Conservation (phyloP, 129 eudicot genomes). For the Escallonia rubra region DNA sequence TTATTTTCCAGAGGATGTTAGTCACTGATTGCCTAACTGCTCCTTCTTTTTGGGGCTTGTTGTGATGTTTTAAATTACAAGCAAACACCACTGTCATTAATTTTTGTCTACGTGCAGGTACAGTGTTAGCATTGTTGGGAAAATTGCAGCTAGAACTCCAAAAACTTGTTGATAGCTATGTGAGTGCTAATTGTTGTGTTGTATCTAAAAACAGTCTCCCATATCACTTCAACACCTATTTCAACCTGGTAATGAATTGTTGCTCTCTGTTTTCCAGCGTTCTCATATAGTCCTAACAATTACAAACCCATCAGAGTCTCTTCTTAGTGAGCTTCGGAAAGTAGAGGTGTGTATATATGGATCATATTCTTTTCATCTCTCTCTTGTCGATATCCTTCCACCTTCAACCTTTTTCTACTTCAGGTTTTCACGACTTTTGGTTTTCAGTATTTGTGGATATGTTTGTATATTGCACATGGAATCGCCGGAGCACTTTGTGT, state of each 20-base stretch:
- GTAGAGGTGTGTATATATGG: constrained; percentile 69
- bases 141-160: constrained; percentile 78
- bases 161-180: constrained; percentile 83
- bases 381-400: neutral
- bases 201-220: neutral
- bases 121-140: constrained; percentile 63
- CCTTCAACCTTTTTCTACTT: neutral
- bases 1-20: too few species aligned
- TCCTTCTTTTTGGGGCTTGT: too few species aligned
- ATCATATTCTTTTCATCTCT: neutral
- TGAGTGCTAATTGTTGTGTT: constrained; percentile 29
- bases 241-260: constrained; percentile 13
- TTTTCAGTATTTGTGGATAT: neutral
- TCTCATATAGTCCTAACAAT: constrained; percentile 69
- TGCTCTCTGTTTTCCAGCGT: constrained; percentile 53
- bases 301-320: constrained; percentile 94
- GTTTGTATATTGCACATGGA: neutral
- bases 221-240: constrained; percentile 1
- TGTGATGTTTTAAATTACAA: too few species aligned
- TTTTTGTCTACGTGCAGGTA: constrained; percentile 46
- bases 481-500: neutral
- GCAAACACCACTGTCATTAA: neutral
- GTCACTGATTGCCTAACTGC: too few species aligned
- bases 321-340: constrained; percentile 78
- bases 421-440: too few species aligned